Conservation (phyloP, 139 green algal species). For the Chlorella vulgaris region DNA sequence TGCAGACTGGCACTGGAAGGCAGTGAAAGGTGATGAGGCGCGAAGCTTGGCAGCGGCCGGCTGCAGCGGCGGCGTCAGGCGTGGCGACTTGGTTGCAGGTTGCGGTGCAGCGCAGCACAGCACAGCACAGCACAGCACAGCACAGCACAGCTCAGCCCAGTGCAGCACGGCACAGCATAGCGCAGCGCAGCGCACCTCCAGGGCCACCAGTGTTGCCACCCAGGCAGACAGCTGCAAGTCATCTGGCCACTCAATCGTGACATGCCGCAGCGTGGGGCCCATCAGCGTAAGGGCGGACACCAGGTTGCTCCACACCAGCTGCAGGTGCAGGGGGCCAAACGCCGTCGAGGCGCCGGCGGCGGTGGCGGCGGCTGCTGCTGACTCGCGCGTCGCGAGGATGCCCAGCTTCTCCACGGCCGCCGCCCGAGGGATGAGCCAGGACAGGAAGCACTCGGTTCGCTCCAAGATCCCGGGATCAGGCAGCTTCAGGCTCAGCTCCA, state of each 20-base stretch:
- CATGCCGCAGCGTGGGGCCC: slow-evolving; percentile 4
- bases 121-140: not conserved
- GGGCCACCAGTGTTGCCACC: slow-evolving; percentile 9
- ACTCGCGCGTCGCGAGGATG: slow-evolving; percentile 7
- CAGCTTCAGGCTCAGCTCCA: slow-evolving; percentile 10
- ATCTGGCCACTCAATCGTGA: slow-evolving; percentile 23
- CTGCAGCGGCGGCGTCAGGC: no score
- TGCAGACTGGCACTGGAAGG: not conserved
- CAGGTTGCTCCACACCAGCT: slow-evolving; percentile 30
- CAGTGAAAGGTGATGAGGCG: not conserved
- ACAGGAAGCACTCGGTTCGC: slow-evolving; percentile 11
- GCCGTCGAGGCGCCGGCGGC: no score
- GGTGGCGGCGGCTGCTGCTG: no score
- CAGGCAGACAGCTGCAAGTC: slow-evolving; percentile 22
- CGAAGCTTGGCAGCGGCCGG: no score
- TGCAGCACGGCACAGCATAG: not conserved
- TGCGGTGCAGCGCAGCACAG: no score
- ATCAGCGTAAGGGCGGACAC: slow-evolving; percentile 23
- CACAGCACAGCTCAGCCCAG: not conserved
- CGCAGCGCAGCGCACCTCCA: not conserved
- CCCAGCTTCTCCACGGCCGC: slow-evolving; percentile 2
- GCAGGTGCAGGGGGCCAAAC: not conserved
- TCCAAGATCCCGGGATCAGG: not conserved
- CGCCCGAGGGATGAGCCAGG: slow-evolving; percentile 21
- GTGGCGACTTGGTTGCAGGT: no score